Evolutionary conservation across 1,284 basidiomycete genomes (phyloP), one percentile per base, ranked within the genome.

Genomic region (Uromyces viciae-fabae): DNA sequence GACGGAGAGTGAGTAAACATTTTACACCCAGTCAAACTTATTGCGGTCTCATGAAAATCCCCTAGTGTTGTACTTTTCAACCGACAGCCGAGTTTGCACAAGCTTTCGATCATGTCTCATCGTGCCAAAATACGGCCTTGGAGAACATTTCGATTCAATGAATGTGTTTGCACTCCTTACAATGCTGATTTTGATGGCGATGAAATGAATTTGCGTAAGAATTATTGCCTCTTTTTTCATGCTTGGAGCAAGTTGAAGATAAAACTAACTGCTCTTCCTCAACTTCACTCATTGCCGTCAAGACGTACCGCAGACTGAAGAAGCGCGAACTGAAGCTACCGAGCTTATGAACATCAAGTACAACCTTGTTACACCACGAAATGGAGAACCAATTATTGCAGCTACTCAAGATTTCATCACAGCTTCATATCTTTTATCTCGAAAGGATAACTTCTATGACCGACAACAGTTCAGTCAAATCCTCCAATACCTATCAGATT

Each of bases 111-210:
- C 86, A 99, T 99, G 94, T 98, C 95, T 85, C 97, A 99, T 88
- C 89, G 95, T 83, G 96, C 91, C 81, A 96, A 96, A 89, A 91
- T 99, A 80, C 89, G 97, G 42, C 97, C 97, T 49, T 99, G 97
- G 97, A 89, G 96, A 83, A 95, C 97, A 0, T 98, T 99, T 88
- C 91, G 97, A 69, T 88, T 99, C 81, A 99, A 99, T 86, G 97
- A 99, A 86, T 99, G 97, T 90, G 97, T 97, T 11, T 99, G 97
- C 87, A 96, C 94, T 75, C 97, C 97, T 1, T 99, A 99, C 88
- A 98, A 98, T 85, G 97, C 97, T 77, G 97, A 99, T 88, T 99
- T 99, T 85, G 97, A 99, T 86, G 97, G 97, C 83, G 97, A 99
- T 86, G 97, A 99, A 87, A 99, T 99, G 97, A 99, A 99, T 87